A percentile compares a stretch with the other conserved stretches of the same genome.
Evolutionary conservation across 164 flowering plant species (phyloP).

Genomic region (Warburgia ugandensis): DNA sequence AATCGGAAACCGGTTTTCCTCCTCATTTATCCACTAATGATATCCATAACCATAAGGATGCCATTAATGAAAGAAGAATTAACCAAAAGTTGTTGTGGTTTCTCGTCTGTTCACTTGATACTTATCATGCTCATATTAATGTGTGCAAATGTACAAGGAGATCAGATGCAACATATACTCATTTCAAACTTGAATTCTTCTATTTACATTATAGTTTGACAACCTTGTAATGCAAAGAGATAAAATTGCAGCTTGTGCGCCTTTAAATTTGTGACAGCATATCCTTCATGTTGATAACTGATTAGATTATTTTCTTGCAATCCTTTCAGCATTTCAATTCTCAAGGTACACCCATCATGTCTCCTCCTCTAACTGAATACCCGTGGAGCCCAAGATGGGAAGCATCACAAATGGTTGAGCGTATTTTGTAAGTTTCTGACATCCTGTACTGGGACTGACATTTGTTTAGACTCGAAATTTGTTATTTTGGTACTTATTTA

Average conservation of each 20-base stretch:
- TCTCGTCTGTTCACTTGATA: too few relatives aligned
- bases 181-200: neutral
- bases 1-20: too few relatives aligned
- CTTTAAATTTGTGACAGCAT: neutral
- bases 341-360: constrained; percentile 55
- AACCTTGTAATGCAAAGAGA: neutral
- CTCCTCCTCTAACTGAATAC: constrained; percentile 41
- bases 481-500: neutral
- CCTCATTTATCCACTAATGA: neutral
- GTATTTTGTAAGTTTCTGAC: constrained; percentile 65
- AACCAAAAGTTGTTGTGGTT: too few relatives aligned
- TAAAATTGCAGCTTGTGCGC: neutral
- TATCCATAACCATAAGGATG: neutral
- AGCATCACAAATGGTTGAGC: constrained; percentile 61
- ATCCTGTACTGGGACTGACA: neutral
- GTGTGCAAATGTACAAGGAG: too few relatives aligned
- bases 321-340: constrained; percentile 57
- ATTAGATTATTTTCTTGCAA: neutral
- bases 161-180: too few relatives aligned
- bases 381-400: constrained; percentile 99
- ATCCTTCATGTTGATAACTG: neutral
- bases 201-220: neutral
- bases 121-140: too few relatives aligned
- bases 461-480: neutral
- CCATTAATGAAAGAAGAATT: too few relatives aligned